These are phyloP conservation scores for Aspergillus sp. DNA, from an alignment of 2,329 filamentous ascomycete species.

Conservation along the genomic window DNA sequence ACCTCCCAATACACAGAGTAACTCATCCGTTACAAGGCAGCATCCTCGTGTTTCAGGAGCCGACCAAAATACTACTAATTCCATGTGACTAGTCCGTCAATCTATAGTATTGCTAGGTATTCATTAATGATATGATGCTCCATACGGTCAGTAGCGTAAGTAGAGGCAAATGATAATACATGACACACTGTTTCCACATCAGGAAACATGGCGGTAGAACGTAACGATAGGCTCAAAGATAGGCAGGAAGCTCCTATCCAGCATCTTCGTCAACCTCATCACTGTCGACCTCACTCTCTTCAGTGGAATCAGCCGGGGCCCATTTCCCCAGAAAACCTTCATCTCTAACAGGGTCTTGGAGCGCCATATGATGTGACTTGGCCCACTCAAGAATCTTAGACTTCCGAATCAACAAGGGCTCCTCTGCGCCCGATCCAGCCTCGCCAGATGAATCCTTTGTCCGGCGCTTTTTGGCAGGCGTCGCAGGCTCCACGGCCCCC, in stretches of 20 bases:
- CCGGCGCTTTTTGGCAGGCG: conserved; percentile 56
- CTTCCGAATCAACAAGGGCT: conserved; percentile 55
- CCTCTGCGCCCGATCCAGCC: conserved; percentile 21
- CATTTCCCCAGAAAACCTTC: conserved; percentile 73
- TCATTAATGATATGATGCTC: background rate
- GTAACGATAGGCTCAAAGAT: background rate
- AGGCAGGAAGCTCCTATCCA: conserved; percentile 8
- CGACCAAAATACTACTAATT: no score
- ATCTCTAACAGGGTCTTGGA: conserved; percentile 69
- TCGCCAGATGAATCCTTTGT: conserved; percentile 36
- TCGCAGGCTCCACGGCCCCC: conserved; percentile 63
- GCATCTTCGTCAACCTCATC: conserved; percentile 21
- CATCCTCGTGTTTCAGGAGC: background rate
- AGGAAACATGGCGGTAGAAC: background rate
- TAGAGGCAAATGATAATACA: background rate
- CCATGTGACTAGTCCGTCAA: no score
- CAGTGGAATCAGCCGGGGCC: conserved; percentile 47
- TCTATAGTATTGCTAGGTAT: background rate
- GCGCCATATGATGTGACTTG: conserved; percentile 60
- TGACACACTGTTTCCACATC: background rate
- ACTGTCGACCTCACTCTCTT: conserved; percentile 30
- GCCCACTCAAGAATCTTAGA: conserved; percentile 68
- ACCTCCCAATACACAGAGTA: no score
- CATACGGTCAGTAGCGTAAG: conserved; percentile 12
- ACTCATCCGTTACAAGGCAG: background rate